A percentile compares a stretch with the other conserved stretches of the same genome.
phyloP scores from a whole-genome alignment of 495 filamentous ascomycete genomes.

The Pseudotulostoma volvatum region DNA sequence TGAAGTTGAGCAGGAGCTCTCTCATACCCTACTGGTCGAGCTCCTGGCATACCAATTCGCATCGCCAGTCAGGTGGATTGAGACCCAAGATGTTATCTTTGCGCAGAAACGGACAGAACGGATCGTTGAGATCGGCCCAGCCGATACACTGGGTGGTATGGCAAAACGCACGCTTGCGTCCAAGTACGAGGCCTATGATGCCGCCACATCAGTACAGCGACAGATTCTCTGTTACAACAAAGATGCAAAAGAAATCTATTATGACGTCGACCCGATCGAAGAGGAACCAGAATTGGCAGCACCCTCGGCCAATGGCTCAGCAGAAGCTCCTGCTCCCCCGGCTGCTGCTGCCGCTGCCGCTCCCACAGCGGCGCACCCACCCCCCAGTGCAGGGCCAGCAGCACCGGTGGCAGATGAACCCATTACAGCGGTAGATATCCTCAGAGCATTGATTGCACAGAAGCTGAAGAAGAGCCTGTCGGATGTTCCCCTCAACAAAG shows the following conservation, averaged over 20 bases:
- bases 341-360: slow-evolving; percentile 34
- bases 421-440: slow-evolving; percentile 73
- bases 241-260: slow-evolving; percentile 98
- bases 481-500: slow-evolving; percentile 88
- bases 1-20: slow-evolving; percentile 95
- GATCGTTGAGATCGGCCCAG: slow-evolving; percentile 93
- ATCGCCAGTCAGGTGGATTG: slow-evolving; percentile 96
- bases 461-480: slow-evolving; percentile 88
- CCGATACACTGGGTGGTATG: slow-evolving; percentile 97
- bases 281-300: slow-evolving; percentile 58
- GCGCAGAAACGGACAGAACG: slow-evolving; percentile 89
- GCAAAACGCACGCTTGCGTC: slow-evolving; percentile 87
- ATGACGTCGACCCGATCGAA: slow-evolving; percentile 89
- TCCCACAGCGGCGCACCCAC: slow-evolving; percentile 38
- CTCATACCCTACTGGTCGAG: slow-evolving; percentile 94
- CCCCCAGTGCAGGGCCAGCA: slow-evolving; percentile 72
- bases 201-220: slow-evolving; percentile 82
- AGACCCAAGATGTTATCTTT: slow-evolving; percentile 98
- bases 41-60: slow-evolving; percentile 98
- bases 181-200: slow-evolving; percentile 98
- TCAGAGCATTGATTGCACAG: slow-evolving; percentile 86
- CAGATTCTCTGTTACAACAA: slow-evolving; percentile 99
- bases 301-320: slow-evolving; percentile 20
- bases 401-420: slow-evolving; percentile 73
- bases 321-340: slow-evolving; percentile 19